phyloP scores from a whole-genome alignment of 2,329 filamentous ascomycete genomes.

The Alternaria metachromatica region DNA sequence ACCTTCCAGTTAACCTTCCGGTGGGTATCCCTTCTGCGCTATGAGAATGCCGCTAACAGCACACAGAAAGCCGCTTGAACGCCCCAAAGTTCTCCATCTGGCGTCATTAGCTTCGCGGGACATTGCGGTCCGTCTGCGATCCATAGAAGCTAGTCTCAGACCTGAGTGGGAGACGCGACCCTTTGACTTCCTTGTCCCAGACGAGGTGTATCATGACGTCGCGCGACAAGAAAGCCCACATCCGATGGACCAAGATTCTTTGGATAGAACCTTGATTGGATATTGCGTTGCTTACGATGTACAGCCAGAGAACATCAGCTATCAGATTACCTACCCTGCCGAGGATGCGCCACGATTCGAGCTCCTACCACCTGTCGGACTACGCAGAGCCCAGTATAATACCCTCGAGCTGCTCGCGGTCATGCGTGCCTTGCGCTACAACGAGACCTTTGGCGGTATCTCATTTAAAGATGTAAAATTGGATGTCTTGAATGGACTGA shows the following conservation, averaged over 20 bases:
- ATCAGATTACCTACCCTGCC: constrained; percentile 46
- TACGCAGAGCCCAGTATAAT: constrained; percentile 61
- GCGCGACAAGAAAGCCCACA: constrained; percentile 50
- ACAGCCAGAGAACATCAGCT: constrained; percentile 67
- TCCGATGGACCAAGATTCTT: constrained; percentile 65
- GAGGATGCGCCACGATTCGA: constrained; percentile 73
- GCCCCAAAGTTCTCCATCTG: constrained; percentile 63
- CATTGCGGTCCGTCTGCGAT: constrained; percentile 67
- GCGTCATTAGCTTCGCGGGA: constrained; percentile 70
- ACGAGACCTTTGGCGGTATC: constrained; percentile 71
- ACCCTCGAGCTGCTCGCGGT: constrained; percentile 71
- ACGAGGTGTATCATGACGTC: constrained; percentile 49
- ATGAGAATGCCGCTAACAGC: constrained; percentile 7
- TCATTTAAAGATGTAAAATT: constrained; percentile 70
- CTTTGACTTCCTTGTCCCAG: constrained; percentile 67
- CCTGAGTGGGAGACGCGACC: constrained; percentile 70
- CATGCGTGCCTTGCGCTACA: constrained; percentile 73
- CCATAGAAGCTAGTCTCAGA: constrained; percentile 67
- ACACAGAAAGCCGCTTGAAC: constrained; percentile 60
- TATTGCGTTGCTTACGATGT: constrained; percentile 74
- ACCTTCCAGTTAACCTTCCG: constrained; percentile 71
- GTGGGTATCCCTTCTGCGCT: constrained; percentile 34
- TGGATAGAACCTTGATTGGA: constrained; percentile 71
- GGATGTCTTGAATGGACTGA: constrained; percentile 68
- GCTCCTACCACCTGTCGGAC: constrained; percentile 63